Evolutionary conservation across 306 rosid genomes (phyloP), one percentile per base, ranked within the genome.

Genomic region (Cajanus cajan): DNA sequence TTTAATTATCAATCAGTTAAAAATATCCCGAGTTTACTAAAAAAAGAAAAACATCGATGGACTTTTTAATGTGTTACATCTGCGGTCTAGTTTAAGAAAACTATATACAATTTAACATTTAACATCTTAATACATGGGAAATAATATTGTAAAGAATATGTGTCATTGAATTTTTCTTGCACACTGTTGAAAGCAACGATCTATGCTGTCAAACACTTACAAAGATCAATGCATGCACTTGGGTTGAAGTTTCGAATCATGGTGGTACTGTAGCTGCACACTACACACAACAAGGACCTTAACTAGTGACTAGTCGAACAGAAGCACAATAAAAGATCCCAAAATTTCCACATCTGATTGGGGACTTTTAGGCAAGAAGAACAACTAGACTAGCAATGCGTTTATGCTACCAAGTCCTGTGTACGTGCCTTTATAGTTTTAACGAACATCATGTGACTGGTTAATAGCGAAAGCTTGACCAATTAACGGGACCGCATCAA

Each of bases 381-480:
- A 48, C 12, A 45, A 67, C 16, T 21, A 21, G 21, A 28, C 31
- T 28, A 57, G 21, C 43, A 7, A n/a, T 6, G 19, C 40, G 8
- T 25, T 24, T 47, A 45, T 14, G 55, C 9, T 10, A 24, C 57
- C 13, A 43, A 22, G 54, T 33, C 37, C 50, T 25, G 2, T 6
- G 6, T 10, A 39, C 24, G 4, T 9, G 33, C 44, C 36, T 25
- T 14, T 45, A 19, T 3, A 7, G 9, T 39, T 10, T 66, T 65
- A 79, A 31, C 31, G 28, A 1, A 69, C 73, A 67, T 12, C 73
- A 67, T 12, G 19, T n/a, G 70, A 64, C 24, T 45, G 13, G 7
- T 44, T 37, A 51, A 41, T 45, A 59, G 40, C 64, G 54, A 58
- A 71, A 70, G 44, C 64, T 58, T 64, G 58, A 63, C 67, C 47